Evolutionary conservation across 257 asterid genomes (phyloP), one percentile per base, ranked within the genome.

Genomic region (Leonotis leonurus): DNA sequence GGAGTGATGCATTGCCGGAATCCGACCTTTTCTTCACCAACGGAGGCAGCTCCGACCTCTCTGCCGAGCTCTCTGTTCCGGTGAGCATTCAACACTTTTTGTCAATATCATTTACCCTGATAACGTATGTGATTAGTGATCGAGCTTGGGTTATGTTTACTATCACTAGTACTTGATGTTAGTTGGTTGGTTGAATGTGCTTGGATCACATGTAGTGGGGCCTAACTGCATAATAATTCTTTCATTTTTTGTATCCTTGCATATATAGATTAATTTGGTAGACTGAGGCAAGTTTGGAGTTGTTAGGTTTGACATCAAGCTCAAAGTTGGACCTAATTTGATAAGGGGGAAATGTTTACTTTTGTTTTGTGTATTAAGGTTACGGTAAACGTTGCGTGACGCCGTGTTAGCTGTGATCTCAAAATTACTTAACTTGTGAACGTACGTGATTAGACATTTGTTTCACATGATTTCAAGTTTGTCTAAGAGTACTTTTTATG

Each of bases 1-100:
- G 93, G 96, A 70, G 72, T 30, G 81, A 87, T 18, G 32, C 82
- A 3, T 72, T 87, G 71, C 86, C 90, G 5, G 83, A 73, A 3
- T 60, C 87, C 1, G 86, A 74, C 76, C 72, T 68, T 7, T 62
- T 83, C 58, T 80, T 90, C 83, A 29, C 82, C 59, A 67, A 65
- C 11, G 54, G 60, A 43, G 67, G 70, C 39, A 77, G 81, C 11
- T 73, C 95, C 1, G 90, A 81, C 77, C 80, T 87, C 64, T 80
- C 94, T 0, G 78, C 89, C 0, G 90, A 87, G 77, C 83, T 87
- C 75, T 82, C 90, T 25, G 84, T 87, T 73, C 96, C 95, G 85
- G 96, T 90, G 76, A 81, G 81, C 50, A 32, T 45, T n/a, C 57
- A 18, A 3, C 11, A 10, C 18, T 22, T 58, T 29, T 14, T 33